These are phyloP conservation scores for Exserohilum turcica DNA, from an alignment of 2,329 filamentous ascomycete genomes.

Conservation along the genomic window DNA sequence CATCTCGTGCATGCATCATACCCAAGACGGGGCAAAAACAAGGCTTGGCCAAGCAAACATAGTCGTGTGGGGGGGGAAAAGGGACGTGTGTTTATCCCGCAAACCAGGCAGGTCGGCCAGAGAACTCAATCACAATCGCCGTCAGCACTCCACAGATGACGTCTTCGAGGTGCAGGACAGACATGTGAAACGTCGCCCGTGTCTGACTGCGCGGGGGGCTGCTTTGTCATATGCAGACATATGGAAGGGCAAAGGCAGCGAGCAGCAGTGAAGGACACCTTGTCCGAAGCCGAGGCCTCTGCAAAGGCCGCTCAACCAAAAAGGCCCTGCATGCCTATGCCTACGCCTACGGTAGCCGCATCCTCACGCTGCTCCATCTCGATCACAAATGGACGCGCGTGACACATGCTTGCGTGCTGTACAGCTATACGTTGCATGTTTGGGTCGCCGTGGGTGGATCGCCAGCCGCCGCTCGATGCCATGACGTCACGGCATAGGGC, in stretches of 20 bases:
- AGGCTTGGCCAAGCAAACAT: neutral
- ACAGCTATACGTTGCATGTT: too few species aligned
- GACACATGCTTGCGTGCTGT: conserved; percentile 17
- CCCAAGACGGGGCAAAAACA: neutral
- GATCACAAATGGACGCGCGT: conserved; percentile 13
- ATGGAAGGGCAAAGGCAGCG: neutral
- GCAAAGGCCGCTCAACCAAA: neutral
- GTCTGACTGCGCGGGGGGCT: neutral
- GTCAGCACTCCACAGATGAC: conserved; percentile 1
- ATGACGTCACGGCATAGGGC: conserved; percentile 14
- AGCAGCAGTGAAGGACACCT: neutral
- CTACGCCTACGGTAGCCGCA: conserved; percentile 1
- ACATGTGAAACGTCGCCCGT: neutral
- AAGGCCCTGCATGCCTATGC: conserved; percentile 1
- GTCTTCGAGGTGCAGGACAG: neutral
- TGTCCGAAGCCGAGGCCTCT: neutral
- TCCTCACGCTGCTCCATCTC: neutral
- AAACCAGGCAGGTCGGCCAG: neutral
- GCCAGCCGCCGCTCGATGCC: neutral
- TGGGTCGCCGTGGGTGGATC: conserved; percentile 4
- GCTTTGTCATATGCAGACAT: neutral
- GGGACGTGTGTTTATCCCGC: neutral
- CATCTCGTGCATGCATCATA: neutral
- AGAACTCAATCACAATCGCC: neutral
- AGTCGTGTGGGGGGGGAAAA: neutral